phyloP scores from a whole-genome alignment of 1,284 basidiomycete genomes.

The Neotropicomus parvogracilis region DNA sequence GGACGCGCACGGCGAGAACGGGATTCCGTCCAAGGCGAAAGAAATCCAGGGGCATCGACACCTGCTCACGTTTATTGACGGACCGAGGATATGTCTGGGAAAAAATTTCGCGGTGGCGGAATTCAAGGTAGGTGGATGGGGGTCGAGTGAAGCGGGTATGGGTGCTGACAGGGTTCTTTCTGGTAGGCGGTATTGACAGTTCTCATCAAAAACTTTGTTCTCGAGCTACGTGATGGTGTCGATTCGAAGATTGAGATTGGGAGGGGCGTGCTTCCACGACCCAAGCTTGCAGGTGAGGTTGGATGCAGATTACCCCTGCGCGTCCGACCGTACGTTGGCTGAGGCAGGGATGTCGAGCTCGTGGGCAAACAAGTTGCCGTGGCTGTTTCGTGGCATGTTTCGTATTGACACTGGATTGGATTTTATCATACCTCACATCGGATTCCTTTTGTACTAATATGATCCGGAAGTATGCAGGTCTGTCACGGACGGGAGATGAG shows the following conservation, averaged over 20 bases:
- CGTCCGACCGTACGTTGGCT: constrained; percentile 13
- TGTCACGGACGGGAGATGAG: too few relatives aligned
- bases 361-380: too few relatives aligned
- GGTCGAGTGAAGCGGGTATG: not conserved
- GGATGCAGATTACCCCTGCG: constrained; percentile 22
- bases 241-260: constrained; percentile 19
- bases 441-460: too few relatives aligned
- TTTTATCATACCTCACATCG: too few relatives aligned
- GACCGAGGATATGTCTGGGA: constrained; percentile 41
- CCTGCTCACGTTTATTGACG: constrained; percentile 40
- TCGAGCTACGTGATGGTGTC: constrained; percentile 20
- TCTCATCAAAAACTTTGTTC: too few relatives aligned
- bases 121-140: constrained; percentile 41
- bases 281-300: constrained; percentile 23
- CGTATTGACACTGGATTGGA: too few relatives aligned
- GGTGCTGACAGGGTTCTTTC: too few relatives aligned
- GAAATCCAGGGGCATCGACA: constrained; percentile 41
- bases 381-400: too few relatives aligned
- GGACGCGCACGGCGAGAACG: constrained; percentile 1
- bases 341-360: too few relatives aligned
- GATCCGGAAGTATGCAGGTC: too few relatives aligned
- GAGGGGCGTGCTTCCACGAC: constrained; percentile 18
- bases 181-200: constrained; percentile 20
- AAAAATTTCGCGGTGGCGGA: constrained; percentile 40
- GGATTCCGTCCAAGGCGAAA: constrained; percentile 27